Evolutionary conservation across 495 filamentous ascomycete genomes (phyloP).

Genomic region (Daldinia concentrica): DNA sequence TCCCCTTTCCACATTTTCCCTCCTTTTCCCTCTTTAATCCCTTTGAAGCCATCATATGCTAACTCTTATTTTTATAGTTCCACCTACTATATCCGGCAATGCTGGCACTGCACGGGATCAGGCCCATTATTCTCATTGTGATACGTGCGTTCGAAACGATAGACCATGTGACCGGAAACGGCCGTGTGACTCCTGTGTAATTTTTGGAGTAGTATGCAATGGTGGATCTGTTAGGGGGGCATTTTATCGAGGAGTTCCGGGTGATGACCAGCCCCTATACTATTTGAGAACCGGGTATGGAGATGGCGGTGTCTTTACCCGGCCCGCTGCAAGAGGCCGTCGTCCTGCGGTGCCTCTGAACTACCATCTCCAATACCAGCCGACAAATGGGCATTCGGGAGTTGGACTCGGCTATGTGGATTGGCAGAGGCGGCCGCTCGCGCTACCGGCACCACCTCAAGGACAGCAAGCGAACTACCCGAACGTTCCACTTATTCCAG

Average conservation of each 20-base stretch:
- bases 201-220: not conserved
- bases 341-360: not conserved
- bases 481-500: too few relatives aligned
- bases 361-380: constrained; percentile 12
- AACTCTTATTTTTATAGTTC: not conserved
- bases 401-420: not conserved
- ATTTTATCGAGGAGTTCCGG: constrained; percentile 26
- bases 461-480: too few relatives aligned
- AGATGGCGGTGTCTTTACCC: not conserved
- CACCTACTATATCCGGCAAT: not conserved
- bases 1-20: not conserved
- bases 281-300: constrained; percentile 8
- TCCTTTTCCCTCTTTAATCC: not conserved
- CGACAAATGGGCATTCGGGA: not conserved
- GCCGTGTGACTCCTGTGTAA: constrained; percentile 34
- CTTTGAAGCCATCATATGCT: not conserved
- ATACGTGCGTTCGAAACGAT: not conserved
- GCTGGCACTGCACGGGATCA: not conserved
- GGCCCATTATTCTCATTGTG: not conserved
- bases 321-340: not conserved
- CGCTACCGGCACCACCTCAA: too few relatives aligned
- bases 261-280: constrained; percentile 20
- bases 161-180: constrained; percentile 25
- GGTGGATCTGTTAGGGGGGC: not conserved
- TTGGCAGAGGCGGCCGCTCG: not conserved